Base-by-base conservation (phyloP, 768 basidiomycete genomes). In the Lactifluus echinatus region DNA sequence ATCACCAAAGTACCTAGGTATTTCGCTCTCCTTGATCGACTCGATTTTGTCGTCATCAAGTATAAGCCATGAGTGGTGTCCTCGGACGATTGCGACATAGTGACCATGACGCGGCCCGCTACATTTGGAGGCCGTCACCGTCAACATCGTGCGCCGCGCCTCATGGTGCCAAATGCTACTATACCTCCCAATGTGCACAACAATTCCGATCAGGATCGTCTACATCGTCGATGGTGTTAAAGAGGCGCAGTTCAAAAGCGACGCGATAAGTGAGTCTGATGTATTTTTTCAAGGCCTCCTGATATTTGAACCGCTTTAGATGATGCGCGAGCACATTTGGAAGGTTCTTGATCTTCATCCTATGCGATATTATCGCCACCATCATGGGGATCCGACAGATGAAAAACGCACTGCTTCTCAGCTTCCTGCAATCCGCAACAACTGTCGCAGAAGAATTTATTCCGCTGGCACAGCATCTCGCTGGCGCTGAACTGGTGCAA, bases 71-170 rank as follows among this genome's bases (percentile, higher is more conserved):
- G 78, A 70, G 2, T 66, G 87, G 59, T 81, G 78, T 2, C 88
- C 87, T 69, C 90, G 92, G 70, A 97, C 87, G 66, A 98, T 85
- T 64, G 94, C 88, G 63, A 98, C 84, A 70, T 99, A 99, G 74
- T 99, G 96, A 0, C 96, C 96, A 66, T 98, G 96, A 68, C 96
- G 88, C n/a, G 93, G 93, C 5, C 95, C 95, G 66, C 94, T 96
- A 66, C 1, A 55, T 61, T 44, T 39, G 67, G 49, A 49, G 8
- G 31, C n/a, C n/a, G n/a, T n/a, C n/a, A n/a, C 19, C 4, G 24
- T 57, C 29, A 50, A 56, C 48, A 28, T 21, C 23, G 36, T 48
- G 53, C 64, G n/a, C n/a, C n/a, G 59, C 28, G 31, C 14, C 28
- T n/a, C 11, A 46, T 24, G 24, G 29, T 19, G 33, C 40, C 31